Evolutionary conservation across 257 asterid genomes (phyloP), one percentile per base, ranked within the genome.

Genomic region (Haberlea rhodopensis): DNA sequence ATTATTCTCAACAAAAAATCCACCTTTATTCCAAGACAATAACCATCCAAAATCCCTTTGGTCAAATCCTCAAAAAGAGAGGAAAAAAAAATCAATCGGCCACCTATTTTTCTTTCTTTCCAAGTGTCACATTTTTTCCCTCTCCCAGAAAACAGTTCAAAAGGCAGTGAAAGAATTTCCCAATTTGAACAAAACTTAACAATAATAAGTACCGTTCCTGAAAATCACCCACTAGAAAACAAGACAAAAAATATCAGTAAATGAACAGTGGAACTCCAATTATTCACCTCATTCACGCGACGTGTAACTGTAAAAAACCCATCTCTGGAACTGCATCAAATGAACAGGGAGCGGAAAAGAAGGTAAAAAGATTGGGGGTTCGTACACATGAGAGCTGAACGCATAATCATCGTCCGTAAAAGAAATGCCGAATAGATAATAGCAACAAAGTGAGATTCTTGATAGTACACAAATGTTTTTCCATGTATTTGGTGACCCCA

Each of bases 261-360:
- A 60, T 27, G 28, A 64, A 71, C 69, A 73, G 78, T 60, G 68
- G n/a, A 21, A 28, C 37, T 62, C 65, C 60, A 63, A 67, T 28
- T 57, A 60, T 62, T 62, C 73, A 69, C 34, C n/a, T 59, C 58
- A 26, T 65, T 68, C 66, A 68, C 75, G 69, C 71, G 77, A 79
- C 43, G 56, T 26, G 71, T n/a, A 60, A 67, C 70, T 70, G 77
- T 78, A 54, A 63, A 58, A 61, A 29, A 65, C 34, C 71, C 68
- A 60, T 78, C 67, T 28, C 77, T 78, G 82, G 61, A 69, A 78
- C 85, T 82, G 87, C 76, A 76, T 56, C 57, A 68, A 69, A 73
- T 76, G 67, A 49, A 67, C 63, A 76, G 58, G 46, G 69, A 72
- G 77, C 81, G 74, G 73, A 57, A 73, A 72, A 71, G 66, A 73